Evolutionary conservation across 2,329 filamentous ascomycete species (phyloP).

Genomic region (Diaporthe nobilis): DNA sequence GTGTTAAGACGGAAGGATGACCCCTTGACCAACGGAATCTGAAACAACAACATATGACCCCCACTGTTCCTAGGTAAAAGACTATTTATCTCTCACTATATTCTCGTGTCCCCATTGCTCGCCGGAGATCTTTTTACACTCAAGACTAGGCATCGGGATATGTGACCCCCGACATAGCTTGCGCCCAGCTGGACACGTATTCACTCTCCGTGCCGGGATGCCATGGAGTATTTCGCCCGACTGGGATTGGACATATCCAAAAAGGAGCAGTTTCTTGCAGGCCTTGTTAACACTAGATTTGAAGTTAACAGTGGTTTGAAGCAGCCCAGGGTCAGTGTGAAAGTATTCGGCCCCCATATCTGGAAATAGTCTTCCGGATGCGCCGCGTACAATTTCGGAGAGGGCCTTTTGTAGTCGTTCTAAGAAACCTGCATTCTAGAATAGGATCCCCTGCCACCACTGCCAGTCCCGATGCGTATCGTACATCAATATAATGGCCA

Average conservation of each 20-base stretch:
- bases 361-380: not conserved
- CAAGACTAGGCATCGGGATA: conserved; percentile 3
- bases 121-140: not conserved
- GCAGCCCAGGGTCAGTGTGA: not conserved
- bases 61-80: not conserved
- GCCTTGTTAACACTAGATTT: not conserved
- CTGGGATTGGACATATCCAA: not conserved
- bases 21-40: conserved; percentile 7
- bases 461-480: not conserved
- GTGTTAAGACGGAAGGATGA: not conserved
- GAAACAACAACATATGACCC: conserved; percentile 2
- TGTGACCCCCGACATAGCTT: conserved; percentile 5
- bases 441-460: conserved; percentile 3
- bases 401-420: conserved; percentile 1
- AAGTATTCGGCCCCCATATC: not conserved
- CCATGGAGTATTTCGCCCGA: not conserved
- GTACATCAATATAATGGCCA: not conserved
- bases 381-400: not conserved
- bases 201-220: not conserved
- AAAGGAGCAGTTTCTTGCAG: not conserved
- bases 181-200: conserved; percentile 11
- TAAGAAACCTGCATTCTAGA: not conserved
- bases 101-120: not conserved
- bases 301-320: not conserved
- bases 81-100: conserved; percentile 7